phyloP scores from a whole-genome alignment of 805 yeast genomes.

The Tanozyma kutaoensis region DNA sequence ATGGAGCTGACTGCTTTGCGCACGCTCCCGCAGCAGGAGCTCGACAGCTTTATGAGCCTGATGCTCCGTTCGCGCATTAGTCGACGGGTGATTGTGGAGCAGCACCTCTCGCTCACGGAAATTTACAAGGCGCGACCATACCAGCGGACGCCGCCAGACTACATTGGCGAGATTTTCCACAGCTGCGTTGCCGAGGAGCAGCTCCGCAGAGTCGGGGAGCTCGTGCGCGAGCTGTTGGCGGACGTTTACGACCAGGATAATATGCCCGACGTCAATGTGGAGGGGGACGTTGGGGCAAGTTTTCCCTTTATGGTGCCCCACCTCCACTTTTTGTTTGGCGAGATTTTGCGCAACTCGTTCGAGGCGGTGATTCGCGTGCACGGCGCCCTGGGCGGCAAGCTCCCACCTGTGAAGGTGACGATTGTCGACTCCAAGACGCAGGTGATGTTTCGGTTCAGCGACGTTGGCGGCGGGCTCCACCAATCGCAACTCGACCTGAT shows the following conservation, averaged over 20 bases:
- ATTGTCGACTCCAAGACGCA: conserved; percentile 54
- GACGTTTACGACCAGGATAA: conserved; percentile 32
- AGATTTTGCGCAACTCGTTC: conserved; percentile 70
- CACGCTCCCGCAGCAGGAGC: conserved; percentile 41
- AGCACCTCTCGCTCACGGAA: conserved; percentile 69
- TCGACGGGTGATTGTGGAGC: conserved; percentile 82
- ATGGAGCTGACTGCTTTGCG: conserved; percentile 58
- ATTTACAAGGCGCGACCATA: conserved; percentile 40
- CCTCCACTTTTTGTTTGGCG: conserved; percentile 76
- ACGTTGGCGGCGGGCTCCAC: conserved; percentile 81
- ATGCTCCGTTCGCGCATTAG: conserved; percentile 79
- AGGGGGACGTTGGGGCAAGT: conserved; percentile 51
- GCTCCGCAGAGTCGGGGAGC: conserved; percentile 38
- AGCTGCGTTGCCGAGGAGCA: conserved; percentile 64
- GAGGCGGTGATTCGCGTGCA: conserved; percentile 60
- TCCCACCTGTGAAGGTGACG: conserved; percentile 70
- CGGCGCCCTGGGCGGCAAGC: conserved; percentile 17
- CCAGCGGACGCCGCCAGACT: conserved; percentile 35
- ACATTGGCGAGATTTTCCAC: conserved; percentile 70
- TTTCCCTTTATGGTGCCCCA: conserved; percentile 84
- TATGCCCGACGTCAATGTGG: conserved; percentile 67
- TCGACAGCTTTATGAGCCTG: conserved; percentile 66
- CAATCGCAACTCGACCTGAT: conserved; percentile 44
- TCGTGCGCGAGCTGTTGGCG: conserved; percentile 37
- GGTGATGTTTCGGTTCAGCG: conserved; percentile 69